Conservation (phyloP, 1,139 yeast genomes). For the Saccharomyces hybrid region DNA sequence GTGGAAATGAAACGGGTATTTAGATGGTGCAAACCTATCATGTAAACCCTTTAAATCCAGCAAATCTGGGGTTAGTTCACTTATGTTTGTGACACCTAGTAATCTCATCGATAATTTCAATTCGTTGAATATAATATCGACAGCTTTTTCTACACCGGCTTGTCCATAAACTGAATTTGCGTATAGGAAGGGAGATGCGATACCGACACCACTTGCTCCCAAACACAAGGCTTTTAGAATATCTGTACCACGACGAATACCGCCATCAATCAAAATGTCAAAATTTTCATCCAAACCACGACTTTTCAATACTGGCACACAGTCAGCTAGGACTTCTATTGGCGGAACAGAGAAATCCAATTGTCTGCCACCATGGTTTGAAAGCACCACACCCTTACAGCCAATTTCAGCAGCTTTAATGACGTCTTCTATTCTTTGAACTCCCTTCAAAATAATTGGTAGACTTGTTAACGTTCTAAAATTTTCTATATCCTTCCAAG, state of each 20-base stretch:
- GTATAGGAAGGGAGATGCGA: slow-evolving; percentile 65
- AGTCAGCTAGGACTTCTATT: slow-evolving; percentile 58
- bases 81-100: slow-evolving; percentile 52
- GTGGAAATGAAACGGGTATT: no score
- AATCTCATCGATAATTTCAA: slow-evolving; percentile 82
- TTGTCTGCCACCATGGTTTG: slow-evolving; percentile 74
- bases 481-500: slow-evolving; percentile 42
- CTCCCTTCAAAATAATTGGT: slow-evolving; percentile 57
- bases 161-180: slow-evolving; percentile 69
- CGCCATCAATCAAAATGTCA: slow-evolving; percentile 45
- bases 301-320: slow-evolving; percentile 47
- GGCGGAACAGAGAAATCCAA: slow-evolving; percentile 63
- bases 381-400: slow-evolving; percentile 62
- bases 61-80: no score
- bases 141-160: slow-evolving; percentile 70
- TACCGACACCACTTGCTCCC: slow-evolving; percentile 71
- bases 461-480: slow-evolving; percentile 36
- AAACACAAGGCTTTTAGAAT: slow-evolving; percentile 59
- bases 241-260: slow-evolving; percentile 61
- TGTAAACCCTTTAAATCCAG: no score
- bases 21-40: no score
- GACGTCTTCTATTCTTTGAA: slow-evolving; percentile 61
- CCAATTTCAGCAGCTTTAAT: slow-evolving; percentile 62
- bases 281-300: slow-evolving; percentile 43
- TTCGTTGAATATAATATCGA: slow-evolving; percentile 73